Evolutionary conservation across 768 basidiomycete genomes (phyloP).

Genomic region (Collybia mongolica): DNA sequence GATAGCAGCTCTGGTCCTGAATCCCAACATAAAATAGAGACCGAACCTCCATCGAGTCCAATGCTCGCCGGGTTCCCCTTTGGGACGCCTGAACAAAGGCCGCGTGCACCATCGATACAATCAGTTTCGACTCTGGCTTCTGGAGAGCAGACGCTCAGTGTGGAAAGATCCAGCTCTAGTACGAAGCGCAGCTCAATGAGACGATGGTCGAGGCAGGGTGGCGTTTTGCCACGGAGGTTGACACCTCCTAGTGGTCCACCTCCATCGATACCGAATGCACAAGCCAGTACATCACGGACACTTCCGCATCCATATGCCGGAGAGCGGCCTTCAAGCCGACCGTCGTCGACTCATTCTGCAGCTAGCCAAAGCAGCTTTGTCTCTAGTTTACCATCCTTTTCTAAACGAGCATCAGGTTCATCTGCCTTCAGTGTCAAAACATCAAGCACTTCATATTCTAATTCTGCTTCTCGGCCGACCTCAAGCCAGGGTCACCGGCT

Average conservation of each 20-base stretch:
- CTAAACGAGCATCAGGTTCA: constrained; percentile 52
- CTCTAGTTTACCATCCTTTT: constrained; percentile 47
- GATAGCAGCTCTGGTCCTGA: constrained; percentile 13
- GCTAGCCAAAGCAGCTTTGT: constrained; percentile 42
- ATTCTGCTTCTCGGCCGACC: constrained; percentile 19
- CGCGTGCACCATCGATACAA: constrained; percentile 39
- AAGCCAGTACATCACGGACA: constrained; percentile 19
- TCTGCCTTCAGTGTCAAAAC: constrained; percentile 46
- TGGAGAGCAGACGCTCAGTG: constrained; percentile 28
- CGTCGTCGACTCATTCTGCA: constrained; percentile 34
- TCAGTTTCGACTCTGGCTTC: constrained; percentile 47
- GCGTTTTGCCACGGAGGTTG: constrained; percentile 42
- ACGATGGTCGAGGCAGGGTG: constrained; percentile 56
- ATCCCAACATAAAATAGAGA: constrained; percentile 16
- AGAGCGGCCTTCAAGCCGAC: constrained; percentile 33
- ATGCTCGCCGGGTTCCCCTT: constrained; percentile 26
- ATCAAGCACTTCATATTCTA: constrained; percentile 41
- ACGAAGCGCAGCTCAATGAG: constrained; percentile 31
- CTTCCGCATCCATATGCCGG: constrained; percentile 29
- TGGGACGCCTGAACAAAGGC: constrained; percentile 36
- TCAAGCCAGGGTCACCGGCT: constrained; percentile 53
- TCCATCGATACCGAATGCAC: constrained; percentile 41
- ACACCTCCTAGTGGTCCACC: constrained; percentile 63
- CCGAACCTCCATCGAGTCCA: constrained; percentile 25
- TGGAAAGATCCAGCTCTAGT: constrained; percentile 37